Conservation (phyloP, 495 filamentous ascomycete species). For the Hypoxylon fragiforme region DNA sequence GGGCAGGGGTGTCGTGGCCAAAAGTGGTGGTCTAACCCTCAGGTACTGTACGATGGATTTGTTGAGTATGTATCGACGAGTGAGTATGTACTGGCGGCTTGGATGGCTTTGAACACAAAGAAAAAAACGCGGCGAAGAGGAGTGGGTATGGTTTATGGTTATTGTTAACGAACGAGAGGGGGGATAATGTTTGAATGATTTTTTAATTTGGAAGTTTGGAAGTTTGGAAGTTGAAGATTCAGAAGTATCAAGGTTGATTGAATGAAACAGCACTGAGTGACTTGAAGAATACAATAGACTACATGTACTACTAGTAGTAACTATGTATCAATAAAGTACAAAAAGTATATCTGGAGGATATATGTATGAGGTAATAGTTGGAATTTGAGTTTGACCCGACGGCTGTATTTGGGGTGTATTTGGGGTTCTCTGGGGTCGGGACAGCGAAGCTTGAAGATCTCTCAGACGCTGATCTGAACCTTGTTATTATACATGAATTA, state of each 20-base stretch:
- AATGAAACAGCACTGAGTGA: too few relatives aligned
- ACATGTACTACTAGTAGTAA: too few relatives aligned
- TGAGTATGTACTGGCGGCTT: conserved; percentile 2
- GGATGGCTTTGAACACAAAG: neutral
- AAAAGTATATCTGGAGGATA: conserved; percentile 23
- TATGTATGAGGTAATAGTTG: conserved; percentile 27
- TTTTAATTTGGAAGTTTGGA: too few relatives aligned
- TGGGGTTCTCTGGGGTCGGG: neutral
- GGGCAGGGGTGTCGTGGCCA: conserved; percentile 15
- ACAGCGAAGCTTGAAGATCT: conserved; percentile 21
- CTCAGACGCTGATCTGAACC: conserved; percentile 5
- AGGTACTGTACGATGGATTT: conserved; percentile 2
- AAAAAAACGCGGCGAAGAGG: too few relatives aligned
- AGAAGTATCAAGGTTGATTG: too few relatives aligned
- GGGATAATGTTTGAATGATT: too few relatives aligned
- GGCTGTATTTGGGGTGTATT: conserved; percentile 4
- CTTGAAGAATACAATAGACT: too few relatives aligned
- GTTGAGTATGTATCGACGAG: too few relatives aligned
- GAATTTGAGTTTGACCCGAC: conserved; percentile 7
- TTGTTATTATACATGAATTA: conserved; percentile 10
- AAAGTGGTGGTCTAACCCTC: neutral
- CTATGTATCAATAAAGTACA: neutral
- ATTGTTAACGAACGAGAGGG: too few relatives aligned
- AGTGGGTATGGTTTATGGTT: too few relatives aligned
- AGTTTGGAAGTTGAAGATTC: too few relatives aligned